A percentile compares a stretch with the other conserved stretches of the same genome.
Evolutionary conservation across 2,329 filamentous ascomycete genomes (phyloP).

Genomic region (Epichloe baconii): DNA sequence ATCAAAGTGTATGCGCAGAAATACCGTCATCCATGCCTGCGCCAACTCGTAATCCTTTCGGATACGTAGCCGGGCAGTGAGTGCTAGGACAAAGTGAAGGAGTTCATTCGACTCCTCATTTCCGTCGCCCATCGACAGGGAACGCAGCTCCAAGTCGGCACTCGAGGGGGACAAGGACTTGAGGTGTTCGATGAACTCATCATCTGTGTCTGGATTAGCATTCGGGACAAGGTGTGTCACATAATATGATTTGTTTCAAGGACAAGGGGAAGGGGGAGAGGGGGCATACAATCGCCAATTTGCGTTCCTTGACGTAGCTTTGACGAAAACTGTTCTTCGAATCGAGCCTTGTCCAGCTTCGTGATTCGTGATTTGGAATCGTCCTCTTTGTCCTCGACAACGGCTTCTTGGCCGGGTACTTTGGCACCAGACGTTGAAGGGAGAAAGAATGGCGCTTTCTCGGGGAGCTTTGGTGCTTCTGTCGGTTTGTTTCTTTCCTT

Average conservation of each 20-base stretch:
- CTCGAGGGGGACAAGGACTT: conserved; percentile 66
- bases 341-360: conserved; percentile 45
- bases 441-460: conserved; percentile 93
- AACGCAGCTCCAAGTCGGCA: conserved; percentile 83
- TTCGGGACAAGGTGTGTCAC: background rate
- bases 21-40: conserved; percentile 96
- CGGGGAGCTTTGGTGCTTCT: conserved; percentile 79
- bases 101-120: conserved; percentile 52
- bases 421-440: conserved; percentile 46
- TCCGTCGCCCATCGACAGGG: conserved; percentile 41
- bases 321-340: conserved; percentile 45
- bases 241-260: background rate
- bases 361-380: conserved; percentile 53
- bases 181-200: conserved; percentile 61
- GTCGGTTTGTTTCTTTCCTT: conserved; percentile 89
- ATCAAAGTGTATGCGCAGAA: conserved; percentile 65
- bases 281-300: conserved; percentile 45
- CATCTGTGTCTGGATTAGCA: conserved; percentile 30
- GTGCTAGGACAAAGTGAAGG: conserved; percentile 63
- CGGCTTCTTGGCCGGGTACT: conserved; percentile 23
- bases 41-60: conserved; percentile 83
- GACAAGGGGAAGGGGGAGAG: too few relatives aligned
- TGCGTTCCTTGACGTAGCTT: conserved; percentile 40
- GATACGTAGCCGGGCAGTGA: conserved; percentile 56
- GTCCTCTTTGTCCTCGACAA: conserved; percentile 22